A percentile compares a stretch with the other conserved stretches of the same genome.
Conservation (phyloP, 2,329 filamentous ascomycete genomes). For the Beauveria sp. region DNA sequence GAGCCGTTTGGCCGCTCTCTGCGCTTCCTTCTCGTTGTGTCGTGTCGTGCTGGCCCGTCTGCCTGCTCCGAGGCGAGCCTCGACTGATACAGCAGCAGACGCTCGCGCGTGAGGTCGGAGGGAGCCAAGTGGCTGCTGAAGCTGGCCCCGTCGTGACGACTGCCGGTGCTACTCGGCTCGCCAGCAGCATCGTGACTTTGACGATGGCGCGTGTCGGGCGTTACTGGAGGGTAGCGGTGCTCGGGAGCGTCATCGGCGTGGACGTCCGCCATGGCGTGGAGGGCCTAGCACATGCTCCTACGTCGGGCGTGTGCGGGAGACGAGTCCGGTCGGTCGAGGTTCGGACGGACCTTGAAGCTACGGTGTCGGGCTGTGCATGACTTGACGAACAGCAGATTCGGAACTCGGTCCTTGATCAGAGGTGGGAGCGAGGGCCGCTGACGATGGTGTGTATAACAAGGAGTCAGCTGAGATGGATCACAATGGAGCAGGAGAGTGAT, state of each 20-base stretch:
- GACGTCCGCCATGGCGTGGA: constrained; percentile 16
- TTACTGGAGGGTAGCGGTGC: background rate
- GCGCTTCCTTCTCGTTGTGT: constrained; percentile 13
- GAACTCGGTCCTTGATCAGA: background rate
- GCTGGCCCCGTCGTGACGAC: constrained; percentile 17
- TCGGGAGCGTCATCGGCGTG: constrained; percentile 12
- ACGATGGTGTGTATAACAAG: background rate
- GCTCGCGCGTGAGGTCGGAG: constrained; percentile 9
- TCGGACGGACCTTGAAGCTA: background rate
- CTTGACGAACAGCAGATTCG: background rate
- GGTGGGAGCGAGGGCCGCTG: background rate
- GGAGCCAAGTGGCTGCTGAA: background rate
- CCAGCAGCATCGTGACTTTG: constrained; percentile 33
- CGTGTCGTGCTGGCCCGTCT: constrained; percentile 14
- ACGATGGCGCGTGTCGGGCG: constrained; percentile 18
- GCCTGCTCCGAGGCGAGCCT: constrained; percentile 6
- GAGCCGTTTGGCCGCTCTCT: constrained; percentile 15
- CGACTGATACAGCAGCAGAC: constrained; percentile 10
- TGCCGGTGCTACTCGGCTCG: constrained; percentile 34
- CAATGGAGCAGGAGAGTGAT: background rate
- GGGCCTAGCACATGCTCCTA: constrained; percentile 15
- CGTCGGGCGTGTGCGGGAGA: background rate
- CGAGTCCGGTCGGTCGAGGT: background rate
- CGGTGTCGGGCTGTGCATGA: background rate
- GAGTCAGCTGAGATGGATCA: background rate